Evolutionary conservation across 306 rosid genomes (phyloP), one percentile per base, ranked within the genome.

Genomic region (Trichosanthes truncata): DNA sequence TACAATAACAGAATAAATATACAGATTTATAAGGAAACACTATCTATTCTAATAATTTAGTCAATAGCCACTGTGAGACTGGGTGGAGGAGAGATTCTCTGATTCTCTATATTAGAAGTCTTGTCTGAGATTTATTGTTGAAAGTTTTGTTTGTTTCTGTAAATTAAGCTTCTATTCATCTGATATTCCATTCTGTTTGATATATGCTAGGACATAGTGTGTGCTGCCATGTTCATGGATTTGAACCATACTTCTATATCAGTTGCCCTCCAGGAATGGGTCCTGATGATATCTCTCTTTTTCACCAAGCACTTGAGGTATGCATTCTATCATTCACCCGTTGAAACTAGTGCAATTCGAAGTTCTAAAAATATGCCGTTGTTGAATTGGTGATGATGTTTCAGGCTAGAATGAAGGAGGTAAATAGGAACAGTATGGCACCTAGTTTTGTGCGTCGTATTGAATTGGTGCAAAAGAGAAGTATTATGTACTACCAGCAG

Each of bases 401-500:
- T 77, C 81, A 95, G 97, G 91, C 83, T 45, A 93, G 93, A 88
- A 95, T 95, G 99, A 87, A 82, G 82, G 99, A 95, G 90, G 86
- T 84, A 31, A 95, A 93, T 80, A 90, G 93, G 85, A 95, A 93
- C 86, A 87, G 80, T 56, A 91, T 83, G 69, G 92, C 88, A 3
- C 90, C 91, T 48, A 90, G 86, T 78, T 88, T 89, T 23, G 85
- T 95, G 62, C 85, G 90, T 33, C 93, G 90, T 66, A 90, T 95
- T 66, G 97, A 91, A 82, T 81, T 95, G 90, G 88, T 95, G 80
- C 90, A 93, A 83, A 90, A 87, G 86, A 87, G 87, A 85, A 95
- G 93, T 73, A 93, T 95, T 80, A 95, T 92, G 98, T 84, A 95
- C 84, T 95, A 95, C 81, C 97, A 95, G 86, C 96, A 90, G 88